Evolutionary conservation across 305 asterid species (phyloP), one percentile per base, ranked within the genome.

Genomic region (Fraxinus dipetala): DNA sequence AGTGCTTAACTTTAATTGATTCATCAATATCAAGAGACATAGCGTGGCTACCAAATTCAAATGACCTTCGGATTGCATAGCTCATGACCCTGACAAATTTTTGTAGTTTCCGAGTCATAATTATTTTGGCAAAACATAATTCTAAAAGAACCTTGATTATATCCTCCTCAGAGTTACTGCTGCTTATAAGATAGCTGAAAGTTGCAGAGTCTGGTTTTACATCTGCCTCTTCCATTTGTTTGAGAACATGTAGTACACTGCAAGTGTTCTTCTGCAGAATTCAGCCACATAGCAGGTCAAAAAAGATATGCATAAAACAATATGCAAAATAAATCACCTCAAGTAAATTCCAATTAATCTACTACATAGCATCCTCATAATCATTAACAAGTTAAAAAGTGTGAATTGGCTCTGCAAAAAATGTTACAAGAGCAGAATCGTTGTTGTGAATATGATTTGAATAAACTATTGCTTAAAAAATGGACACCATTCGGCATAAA

Each of bases 151-250:
- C 98, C 98, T 92, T 91, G 77, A 75, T 80, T 79, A 96, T 89
- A 86, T 90, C 92, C 82, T 93, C 90, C 89, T 89, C 97, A 30
- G 85, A 75, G 84, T 59, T 87, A 85, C 94, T 88, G 89, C 86
- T 93, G 82, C 48, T 22, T 78, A 95, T 91, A 84, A 96, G 97
- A 86, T 90, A 87, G 87, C 97, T 86, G 90, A 91, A 96, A 81
- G 98, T 95, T 61, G 83, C 65, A 84, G 96, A 86, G 83, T 96
- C 91, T 77, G 97, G 95, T 88, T 92, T 89, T 84, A 96, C 95
- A 81, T 86, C 86, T 69, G 93, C 96, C 75, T 87, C 91, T 89
- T 91, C 93, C 98, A 96, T 95, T 89, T 89, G 91, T 88, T 89
- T 89, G 87, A 95, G 95, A 88, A 92, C 97, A 75, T 31, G 75